Base-by-base conservation (phyloP, 805 yeast species). In the Candida pseudoglaebosa region DNA sequence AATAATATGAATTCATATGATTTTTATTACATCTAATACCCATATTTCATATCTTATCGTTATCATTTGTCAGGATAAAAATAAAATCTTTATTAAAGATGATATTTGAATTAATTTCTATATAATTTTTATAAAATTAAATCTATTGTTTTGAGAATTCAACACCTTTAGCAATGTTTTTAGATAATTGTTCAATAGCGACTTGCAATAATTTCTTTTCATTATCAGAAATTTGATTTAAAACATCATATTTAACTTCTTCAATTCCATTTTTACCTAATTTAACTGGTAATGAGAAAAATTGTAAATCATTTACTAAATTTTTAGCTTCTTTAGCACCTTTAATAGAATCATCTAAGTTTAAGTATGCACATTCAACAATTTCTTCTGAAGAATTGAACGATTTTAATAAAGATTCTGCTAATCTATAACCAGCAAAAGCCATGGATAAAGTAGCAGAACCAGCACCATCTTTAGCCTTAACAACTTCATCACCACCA, bases 381-480 rank as follows among this genome's bases (percentile, higher is more conserved):
- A 62, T 57, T 14, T 55, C 56, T 4, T 50, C 41, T 36, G 56
- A 52, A n/a, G 66, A 67, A 10, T 28, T 38, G 64, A 70, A 61
- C 68, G 81, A 75, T 61, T 73, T 68, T 61, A 84, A 70, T 41
- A 84, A 77, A 37, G 82, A 70, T 54, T 77, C 78, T 37, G 88
- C 83, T 51, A 84, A 78, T 59, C 80, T 77, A 59, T 80, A 84
- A 55, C 90, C 91, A 33, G 91, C 90, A 56, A 80, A 83, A 42
- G 91, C 91, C 93, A 84, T 84, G 22, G 91, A 84, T 54, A 84
- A 69, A 34, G 93, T 84, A 40, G 91, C 91, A 24, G 90, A 82
- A 45, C 93, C 93, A 41, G 84, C 81, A 61, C 93, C 91, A 52
- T 80, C 74, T 67, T 84, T 84, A 49, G 91, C 91, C 66, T 83